A percentile compares a stretch with the other conserved stretches of the same genome.
These are phyloP conservation scores for Bretschneidera sinensis DNA, from an alignment of 345 rosid species.

Conservation along the genomic window DNA sequence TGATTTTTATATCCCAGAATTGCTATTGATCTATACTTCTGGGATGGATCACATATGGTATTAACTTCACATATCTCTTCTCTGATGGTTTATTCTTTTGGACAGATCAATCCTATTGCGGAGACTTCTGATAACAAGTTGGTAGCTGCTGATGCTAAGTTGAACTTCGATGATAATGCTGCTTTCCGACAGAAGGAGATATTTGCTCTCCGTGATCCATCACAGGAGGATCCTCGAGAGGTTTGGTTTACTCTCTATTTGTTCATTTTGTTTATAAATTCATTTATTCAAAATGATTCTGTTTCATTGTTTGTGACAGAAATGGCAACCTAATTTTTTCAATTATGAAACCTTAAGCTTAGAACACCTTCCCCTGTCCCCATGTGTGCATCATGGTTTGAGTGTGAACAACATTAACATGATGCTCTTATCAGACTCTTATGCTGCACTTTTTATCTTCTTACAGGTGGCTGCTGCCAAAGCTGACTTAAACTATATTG, in stretches of 20 bases:
- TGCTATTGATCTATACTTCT: background rate
- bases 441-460: conserved; percentile 12
- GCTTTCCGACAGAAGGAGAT: conserved; percentile 83
- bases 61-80: background rate
- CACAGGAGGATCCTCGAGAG: conserved; percentile 99
- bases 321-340: background rate
- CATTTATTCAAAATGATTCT: background rate
- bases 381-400: background rate
- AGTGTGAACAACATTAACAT: background rate
- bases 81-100: conserved; percentile 5
- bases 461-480: conserved; percentile 84
- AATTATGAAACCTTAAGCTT: background rate
- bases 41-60: background rate
- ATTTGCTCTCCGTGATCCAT: conserved; percentile 80
- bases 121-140: conserved; percentile 79
- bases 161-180: conserved; percentile 99
- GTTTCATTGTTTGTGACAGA: conserved; percentile 4
- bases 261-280: background rate
- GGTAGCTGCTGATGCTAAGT: conserved; percentile 99
- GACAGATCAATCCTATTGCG: conserved; percentile 93
- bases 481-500: conserved; percentile 97
- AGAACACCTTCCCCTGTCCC: no score
- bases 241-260: conserved; percentile 32
- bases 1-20: conserved; percentile 6
- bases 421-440: conserved; percentile 4